Percentiles rank a stretch among this genome's conserved stretches.
These are phyloP conservation scores for Nicotiana benthamiana DNA, from an alignment of 257 asterid genomes.

Conservation along the genomic window DNA sequence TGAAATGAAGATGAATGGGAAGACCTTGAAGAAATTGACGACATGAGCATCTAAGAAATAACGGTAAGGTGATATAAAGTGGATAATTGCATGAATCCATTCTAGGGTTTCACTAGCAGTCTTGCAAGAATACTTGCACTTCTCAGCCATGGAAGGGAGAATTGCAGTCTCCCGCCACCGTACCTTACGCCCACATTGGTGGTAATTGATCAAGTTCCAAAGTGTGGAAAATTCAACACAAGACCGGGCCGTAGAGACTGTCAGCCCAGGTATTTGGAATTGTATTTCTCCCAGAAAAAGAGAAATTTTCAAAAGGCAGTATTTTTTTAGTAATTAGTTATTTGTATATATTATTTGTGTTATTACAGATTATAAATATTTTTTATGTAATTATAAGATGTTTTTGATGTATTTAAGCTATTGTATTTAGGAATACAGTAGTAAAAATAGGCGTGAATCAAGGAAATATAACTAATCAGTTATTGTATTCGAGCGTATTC, in stretches of 20 bases:
- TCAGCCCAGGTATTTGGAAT: background rate
- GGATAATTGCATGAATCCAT: conserved; percentile 66
- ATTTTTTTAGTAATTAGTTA: too few species aligned
- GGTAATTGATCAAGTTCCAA: background rate
- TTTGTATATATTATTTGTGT: too few species aligned
- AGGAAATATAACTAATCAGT: too few species aligned
- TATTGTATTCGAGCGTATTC: too few species aligned
- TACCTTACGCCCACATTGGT: background rate
- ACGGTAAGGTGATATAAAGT: conserved; percentile 55
- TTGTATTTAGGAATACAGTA: too few species aligned
- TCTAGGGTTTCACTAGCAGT: conserved; percentile 56
- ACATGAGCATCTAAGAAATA: conserved; percentile 70
- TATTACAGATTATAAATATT: too few species aligned
- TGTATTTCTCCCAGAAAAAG: background rate
- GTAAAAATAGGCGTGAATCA: too few species aligned
- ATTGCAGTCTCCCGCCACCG: background rate
- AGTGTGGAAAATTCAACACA: background rate
- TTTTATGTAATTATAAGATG: too few species aligned
- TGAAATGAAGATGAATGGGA: background rate
- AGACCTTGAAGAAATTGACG: conserved; percentile 68
- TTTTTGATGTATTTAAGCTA: too few species aligned
- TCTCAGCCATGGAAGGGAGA: background rate
- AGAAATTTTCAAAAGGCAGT: too few species aligned
- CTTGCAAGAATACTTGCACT: conserved; percentile 41
- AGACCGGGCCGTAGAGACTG: background rate